Conservation (phyloP, 768 basidiomycete species). For the Boletus sensibilis region DNA sequence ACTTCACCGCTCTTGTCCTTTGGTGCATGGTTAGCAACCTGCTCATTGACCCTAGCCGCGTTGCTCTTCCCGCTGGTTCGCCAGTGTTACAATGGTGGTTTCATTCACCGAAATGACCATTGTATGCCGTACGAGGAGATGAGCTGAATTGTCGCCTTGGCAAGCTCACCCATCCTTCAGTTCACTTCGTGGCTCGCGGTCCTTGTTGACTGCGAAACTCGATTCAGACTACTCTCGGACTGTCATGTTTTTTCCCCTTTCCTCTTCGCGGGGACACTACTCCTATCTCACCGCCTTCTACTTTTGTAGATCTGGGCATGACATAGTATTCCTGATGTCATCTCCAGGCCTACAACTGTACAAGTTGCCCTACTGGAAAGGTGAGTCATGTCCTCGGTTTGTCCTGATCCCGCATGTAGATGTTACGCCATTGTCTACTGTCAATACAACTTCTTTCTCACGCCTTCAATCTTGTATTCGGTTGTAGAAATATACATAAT, state of each 20-base stretch:
- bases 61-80: slow-evolving; percentile 9
- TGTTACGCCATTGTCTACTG: neutral
- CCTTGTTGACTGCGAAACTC: slow-evolving; percentile 23
- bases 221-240: slow-evolving; percentile 37
- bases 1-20: neutral
- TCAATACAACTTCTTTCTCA: neutral
- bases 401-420: too few species aligned
- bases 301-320: slow-evolving; percentile 1
- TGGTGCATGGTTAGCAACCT: neutral
- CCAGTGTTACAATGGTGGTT: slow-evolving; percentile 5
- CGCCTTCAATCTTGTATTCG: neutral
- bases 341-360: slow-evolving; percentile 3
- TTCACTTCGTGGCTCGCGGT: slow-evolving; percentile 31
- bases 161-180: slow-evolving; percentile 18
- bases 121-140: slow-evolving; percentile 20
- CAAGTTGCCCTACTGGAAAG: neutral
- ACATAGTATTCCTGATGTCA: neutral
- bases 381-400: neutral
- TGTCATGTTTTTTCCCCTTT: slow-evolving; percentile 12
- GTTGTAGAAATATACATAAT: neutral
- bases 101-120: neutral
- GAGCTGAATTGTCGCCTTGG: neutral
- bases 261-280: slow-evolving; percentile 17
- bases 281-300: neutral
- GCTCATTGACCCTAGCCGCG: neutral